Percentiles rank a stretch among this genome's conserved stretches.
These are phyloP conservation scores for Populus simonii DNA, from an alignment of 345 rosid species.

Conservation along the genomic window DNA sequence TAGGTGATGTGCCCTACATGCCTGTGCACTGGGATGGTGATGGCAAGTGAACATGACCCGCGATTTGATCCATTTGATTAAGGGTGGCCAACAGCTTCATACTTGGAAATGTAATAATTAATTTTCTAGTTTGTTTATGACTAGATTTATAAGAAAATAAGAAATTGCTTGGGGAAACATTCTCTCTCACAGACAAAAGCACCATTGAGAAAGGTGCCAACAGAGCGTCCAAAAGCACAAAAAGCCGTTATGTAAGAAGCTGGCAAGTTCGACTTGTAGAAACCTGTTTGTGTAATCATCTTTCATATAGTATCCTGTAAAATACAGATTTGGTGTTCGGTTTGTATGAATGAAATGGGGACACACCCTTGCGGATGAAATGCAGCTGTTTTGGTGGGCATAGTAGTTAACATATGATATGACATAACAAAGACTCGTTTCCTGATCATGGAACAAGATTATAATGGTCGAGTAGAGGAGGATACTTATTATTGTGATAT, in stretches of 20 bases:
- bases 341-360: not conserved
- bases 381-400: not conserved
- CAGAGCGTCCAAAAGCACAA: not conserved
- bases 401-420: too few species aligned
- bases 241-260: not conserved
- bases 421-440: too few species aligned
- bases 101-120: not conserved
- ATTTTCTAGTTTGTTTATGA: not conserved
- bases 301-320: not conserved
- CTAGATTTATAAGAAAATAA: too few species aligned
- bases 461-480: too few species aligned
- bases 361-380: not conserved
- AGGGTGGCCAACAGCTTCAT: not conserved
- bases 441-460: too few species aligned
- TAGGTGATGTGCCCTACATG: slow-evolving; percentile 96
- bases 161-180: too few species aligned
- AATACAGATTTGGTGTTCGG: not conserved
- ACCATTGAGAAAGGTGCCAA: not conserved
- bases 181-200: not conserved
- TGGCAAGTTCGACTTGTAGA: not conserved
- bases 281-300: not conserved
- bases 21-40: slow-evolving; percentile 78
- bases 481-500: too few species aligned
- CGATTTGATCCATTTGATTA: slow-evolving; percentile 76
- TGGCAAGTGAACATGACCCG: slow-evolving; percentile 81